Conservation (phyloP, 108 stramenopile species). For the Cylindrotheca closterium region DNA sequence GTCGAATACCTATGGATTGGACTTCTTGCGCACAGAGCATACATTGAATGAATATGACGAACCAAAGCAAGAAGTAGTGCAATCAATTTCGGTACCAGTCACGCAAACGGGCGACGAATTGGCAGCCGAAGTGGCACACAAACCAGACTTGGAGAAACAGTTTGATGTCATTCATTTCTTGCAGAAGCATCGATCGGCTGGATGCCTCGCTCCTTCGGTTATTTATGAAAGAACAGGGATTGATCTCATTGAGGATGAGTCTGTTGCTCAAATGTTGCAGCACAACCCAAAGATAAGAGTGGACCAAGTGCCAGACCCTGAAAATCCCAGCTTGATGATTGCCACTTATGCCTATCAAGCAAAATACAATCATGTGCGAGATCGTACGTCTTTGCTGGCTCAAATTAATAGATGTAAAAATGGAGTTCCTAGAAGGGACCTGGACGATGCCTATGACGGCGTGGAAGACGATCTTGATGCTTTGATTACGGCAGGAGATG, state of each 20-base stretch:
- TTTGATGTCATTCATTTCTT: constrained; percentile 77
- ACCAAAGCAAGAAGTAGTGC: background rate
- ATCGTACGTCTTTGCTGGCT: constrained; percentile 61
- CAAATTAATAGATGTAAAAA: constrained; percentile 81
- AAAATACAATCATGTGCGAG: constrained; percentile 65
- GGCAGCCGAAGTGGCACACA: constrained; percentile 47
- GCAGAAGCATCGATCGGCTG: constrained; percentile 70
- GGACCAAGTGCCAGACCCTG: constrained; percentile 82
- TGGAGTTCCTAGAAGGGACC: constrained; percentile 60
- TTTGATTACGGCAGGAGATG: constrained; percentile 69
- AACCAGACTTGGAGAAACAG: constrained; percentile 82
- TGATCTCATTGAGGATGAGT: constrained; percentile 57
- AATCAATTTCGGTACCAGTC: background rate
- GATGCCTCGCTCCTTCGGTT: constrained; percentile 66
- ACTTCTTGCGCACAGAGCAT: constrained; percentile 73
- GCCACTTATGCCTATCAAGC: constrained; percentile 76
- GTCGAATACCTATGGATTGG: constrained; percentile 50
- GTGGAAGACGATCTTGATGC: constrained; percentile 69
- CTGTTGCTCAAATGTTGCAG: constrained; percentile 59
- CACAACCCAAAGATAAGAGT: constrained; percentile 73
- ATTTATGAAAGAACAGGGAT: constrained; percentile 75
- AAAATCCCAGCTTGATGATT: constrained; percentile 70
- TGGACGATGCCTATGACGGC: constrained; percentile 75
- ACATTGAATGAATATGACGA: constrained; percentile 27
- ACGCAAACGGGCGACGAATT: constrained; percentile 7